phyloP scores from a whole-genome alignment of 805 yeast genomes.

The Candida tammaniensis region DNA sequence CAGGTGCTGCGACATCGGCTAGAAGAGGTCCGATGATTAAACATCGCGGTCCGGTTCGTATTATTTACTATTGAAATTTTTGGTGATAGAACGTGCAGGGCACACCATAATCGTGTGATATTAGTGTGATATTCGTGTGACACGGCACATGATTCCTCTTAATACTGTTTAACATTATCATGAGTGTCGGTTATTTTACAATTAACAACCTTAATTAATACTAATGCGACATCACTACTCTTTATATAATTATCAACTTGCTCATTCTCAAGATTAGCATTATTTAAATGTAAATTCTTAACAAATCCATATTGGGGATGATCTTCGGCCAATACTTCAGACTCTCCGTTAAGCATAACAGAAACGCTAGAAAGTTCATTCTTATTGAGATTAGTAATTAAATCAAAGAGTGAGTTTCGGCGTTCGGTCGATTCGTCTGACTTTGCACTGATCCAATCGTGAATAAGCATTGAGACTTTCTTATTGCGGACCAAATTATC shows the following conservation, averaged over 20 bases:
- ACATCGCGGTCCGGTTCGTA: too few species aligned
- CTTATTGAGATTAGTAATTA: slow-evolving; percentile 75
- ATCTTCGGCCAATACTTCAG: slow-evolving; percentile 45
- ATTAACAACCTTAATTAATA: slow-evolving; percentile 60
- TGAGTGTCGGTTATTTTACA: slow-evolving; percentile 81
- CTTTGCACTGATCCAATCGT: slow-evolving; percentile 79
- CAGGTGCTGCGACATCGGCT: too few species aligned
- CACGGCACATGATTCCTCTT: too few species aligned
- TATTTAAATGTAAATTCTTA: slow-evolving; percentile 56
- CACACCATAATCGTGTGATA: too few species aligned
- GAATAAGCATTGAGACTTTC: slow-evolving; percentile 76
- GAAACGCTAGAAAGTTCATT: slow-evolving; percentile 75
- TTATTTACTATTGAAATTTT: too few species aligned
- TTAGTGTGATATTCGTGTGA: too few species aligned
- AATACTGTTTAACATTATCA: slow-evolving; percentile 49
- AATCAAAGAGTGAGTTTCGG: slow-evolving; percentile 38
- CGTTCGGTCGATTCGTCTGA: slow-evolving; percentile 27
- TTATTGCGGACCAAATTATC: slow-evolving; percentile 69
- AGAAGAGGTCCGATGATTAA: too few species aligned
- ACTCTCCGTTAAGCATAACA: slow-evolving; percentile 76
- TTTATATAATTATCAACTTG: slow-evolving; percentile 50
- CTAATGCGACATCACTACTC: slow-evolving; percentile 61
- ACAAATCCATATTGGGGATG: slow-evolving; percentile 54
- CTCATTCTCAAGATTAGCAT: slow-evolving; percentile 66
- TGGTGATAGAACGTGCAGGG: too few species aligned